These are phyloP conservation scores for Durusdinium trenchii DNA, from an alignment of 73 alveolate species.

Conservation along the genomic window DNA sequence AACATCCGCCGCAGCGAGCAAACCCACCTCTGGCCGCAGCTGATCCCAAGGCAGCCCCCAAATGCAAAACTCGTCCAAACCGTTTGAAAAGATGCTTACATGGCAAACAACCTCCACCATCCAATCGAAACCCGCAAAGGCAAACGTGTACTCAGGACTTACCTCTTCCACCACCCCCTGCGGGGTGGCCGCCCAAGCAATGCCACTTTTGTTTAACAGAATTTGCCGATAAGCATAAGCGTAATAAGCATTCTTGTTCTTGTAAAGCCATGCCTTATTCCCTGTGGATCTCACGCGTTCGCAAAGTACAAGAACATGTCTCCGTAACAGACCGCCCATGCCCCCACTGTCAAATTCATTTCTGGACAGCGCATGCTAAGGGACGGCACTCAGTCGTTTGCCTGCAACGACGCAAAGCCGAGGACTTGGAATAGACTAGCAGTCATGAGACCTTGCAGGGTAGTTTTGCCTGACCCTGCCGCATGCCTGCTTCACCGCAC, in stretches of 20 bases:
- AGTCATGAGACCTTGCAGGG: no score
- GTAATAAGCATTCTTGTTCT: neutral
- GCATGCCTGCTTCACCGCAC: neutral
- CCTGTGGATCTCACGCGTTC: slow-evolving; percentile 4
- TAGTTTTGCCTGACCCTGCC: neutral
- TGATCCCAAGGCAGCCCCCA: neutral
- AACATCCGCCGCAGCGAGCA: neutral
- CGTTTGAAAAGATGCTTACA: neutral
- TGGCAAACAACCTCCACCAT: neutral
- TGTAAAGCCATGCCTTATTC: neutral
- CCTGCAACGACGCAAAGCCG: neutral
- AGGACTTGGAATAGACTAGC: neutral
- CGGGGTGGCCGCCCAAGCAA: neutral
- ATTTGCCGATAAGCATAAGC: neutral
- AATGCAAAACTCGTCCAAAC: neutral
- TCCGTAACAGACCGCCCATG: neutral
- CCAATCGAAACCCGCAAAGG: neutral
- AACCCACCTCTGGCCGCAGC: neutral
- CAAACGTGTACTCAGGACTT: slow-evolving; percentile 25
- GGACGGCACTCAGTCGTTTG: slow-evolving; percentile 61
- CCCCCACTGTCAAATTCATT: neutral
- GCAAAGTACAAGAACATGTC: neutral
- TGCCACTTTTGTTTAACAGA: neutral
- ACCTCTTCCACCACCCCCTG: neutral
- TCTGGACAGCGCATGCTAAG: slow-evolving; percentile 64